Conservation (phyloP, 179 eudicot genomes). For the Silene noctiflora region DNA sequence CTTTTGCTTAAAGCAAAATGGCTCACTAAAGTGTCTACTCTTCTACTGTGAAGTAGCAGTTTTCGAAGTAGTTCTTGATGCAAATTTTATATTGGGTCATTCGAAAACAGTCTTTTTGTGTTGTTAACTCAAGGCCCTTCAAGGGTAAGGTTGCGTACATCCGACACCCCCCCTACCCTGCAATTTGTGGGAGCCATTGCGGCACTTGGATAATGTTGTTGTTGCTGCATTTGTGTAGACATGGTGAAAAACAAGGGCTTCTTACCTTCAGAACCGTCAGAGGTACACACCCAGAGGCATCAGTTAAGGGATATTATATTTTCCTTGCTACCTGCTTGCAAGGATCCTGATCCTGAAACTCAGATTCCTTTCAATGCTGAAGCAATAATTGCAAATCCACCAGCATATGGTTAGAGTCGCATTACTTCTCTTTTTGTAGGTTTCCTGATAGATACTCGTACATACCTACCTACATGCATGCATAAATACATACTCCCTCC, state of each 20-base stretch:
- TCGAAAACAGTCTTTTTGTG: too few species aligned
- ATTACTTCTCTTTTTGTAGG: constrained; percentile 13
- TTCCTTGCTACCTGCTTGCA: constrained; percentile 79
- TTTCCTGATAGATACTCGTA: neutral
- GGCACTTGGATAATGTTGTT: too few species aligned
- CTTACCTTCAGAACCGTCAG: constrained; percentile 80
- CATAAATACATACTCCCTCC: neutral
- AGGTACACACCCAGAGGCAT: constrained; percentile 62
- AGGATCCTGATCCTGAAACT: constrained; percentile 55
- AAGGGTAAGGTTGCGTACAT: too few species aligned
- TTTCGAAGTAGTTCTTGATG: too few species aligned
- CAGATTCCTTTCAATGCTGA: constrained; percentile 56
- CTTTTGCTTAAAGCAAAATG: too few species aligned
- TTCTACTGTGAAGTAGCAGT: too few species aligned
- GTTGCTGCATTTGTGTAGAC: constrained; percentile 38
- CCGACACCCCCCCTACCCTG: too few species aligned
- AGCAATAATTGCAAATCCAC: constrained; percentile 92
- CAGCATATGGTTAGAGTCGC: constrained; percentile 69
- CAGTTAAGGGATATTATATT: constrained; percentile 68
- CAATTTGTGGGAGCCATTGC: too few species aligned
- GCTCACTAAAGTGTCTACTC: too few species aligned
- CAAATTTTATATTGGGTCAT: too few species aligned
- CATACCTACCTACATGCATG: neutral
- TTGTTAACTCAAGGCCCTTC: too few species aligned
- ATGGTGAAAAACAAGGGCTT: constrained; percentile 94